A percentile compares a stretch with the other conserved stretches of the same genome.
Conservation (phyloP, 176 grass and related monocot species). For the Oryza longistaminata region DNA sequence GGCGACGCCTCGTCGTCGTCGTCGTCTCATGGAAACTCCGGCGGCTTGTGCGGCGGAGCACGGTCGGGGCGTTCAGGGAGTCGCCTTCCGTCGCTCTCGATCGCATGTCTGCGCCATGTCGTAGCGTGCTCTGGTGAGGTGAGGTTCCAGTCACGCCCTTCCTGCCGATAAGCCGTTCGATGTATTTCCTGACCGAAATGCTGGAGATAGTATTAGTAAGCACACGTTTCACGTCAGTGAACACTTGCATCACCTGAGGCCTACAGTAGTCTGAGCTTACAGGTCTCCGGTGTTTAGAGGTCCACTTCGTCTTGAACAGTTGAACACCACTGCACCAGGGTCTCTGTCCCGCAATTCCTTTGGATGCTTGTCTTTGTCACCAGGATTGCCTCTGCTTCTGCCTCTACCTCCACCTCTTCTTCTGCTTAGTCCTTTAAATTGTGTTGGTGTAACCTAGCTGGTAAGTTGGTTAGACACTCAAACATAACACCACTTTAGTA, state of each 20-base stretch:
- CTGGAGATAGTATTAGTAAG: no score
- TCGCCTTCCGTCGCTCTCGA: neutral
- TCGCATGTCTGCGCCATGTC: neutral
- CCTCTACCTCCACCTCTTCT: neutral
- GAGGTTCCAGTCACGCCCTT: neutral
- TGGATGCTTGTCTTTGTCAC: neutral
- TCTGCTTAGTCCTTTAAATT: neutral
- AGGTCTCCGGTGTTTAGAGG: neutral
- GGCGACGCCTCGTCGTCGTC: no score
- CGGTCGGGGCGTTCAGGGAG: neutral
- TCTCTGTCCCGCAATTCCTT: neutral
- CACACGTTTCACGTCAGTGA: neutral
- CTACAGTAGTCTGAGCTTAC: neutral
- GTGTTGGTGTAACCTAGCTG: neutral
- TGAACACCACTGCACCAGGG: neutral
- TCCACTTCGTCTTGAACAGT: slow-evolving; percentile 1
- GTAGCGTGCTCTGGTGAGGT: neutral
- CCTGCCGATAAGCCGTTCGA: slow-evolving; percentile 24
- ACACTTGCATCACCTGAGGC: neutral
- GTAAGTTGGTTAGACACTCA: neutral
- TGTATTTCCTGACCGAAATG: neutral
- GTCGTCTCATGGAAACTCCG: neutral
- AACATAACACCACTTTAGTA: neutral
- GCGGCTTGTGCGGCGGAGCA: neutral
- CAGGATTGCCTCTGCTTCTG: neutral